Evolutionary conservation across 1,139 yeast species (phyloP).

Genomic region (Sugiyamaella xylanicola): DNA sequence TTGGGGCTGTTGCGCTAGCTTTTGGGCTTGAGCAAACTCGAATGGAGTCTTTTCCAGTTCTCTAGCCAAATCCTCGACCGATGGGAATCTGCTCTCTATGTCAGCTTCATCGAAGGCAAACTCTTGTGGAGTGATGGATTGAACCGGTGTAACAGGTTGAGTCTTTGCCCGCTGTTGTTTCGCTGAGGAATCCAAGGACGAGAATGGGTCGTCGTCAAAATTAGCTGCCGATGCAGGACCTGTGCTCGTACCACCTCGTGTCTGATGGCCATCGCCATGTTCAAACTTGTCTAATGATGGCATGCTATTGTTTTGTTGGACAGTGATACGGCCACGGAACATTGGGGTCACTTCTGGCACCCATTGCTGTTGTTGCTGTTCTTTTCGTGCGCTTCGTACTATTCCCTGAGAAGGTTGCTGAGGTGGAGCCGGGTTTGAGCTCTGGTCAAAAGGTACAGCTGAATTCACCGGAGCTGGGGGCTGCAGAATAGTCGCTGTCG

Average conservation of each 20-base stretch:
- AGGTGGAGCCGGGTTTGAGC: conserved; percentile 5
- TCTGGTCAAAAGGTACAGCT: conserved; percentile 10
- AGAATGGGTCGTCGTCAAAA: conserved; percentile 21
- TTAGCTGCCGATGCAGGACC: conserved; percentile 11
- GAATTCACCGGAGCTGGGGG: not conserved
- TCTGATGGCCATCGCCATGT: not conserved
- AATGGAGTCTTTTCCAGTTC: conserved; percentile 32
- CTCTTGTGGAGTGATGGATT: not conserved
- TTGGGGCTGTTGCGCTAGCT: conserved; percentile 2
- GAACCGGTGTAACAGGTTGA: conserved; percentile 22
- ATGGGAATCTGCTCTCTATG: conserved; percentile 38
- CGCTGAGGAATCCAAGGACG: conserved; percentile 11
- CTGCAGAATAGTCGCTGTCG: conserved; percentile 23
- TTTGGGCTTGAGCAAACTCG: conserved; percentile 18
- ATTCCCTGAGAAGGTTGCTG: conserved; percentile 5
- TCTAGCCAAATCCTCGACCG: conserved; percentile 41
- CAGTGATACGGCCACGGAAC: conserved; percentile 34
- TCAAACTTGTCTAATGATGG: conserved; percentile 13
- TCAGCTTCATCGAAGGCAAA: conserved; percentile 20
- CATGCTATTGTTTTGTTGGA: conserved; percentile 17
- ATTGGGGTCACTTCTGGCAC: conserved; percentile 35
- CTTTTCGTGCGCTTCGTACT: conserved; percentile 7
- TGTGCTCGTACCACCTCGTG: not conserved
- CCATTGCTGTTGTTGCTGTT: conserved; percentile 18
- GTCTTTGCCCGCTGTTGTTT: conserved; percentile 16